Evolutionary conservation across 306 rosid genomes (phyloP).

Genomic region (Vigna unguiculata): DNA sequence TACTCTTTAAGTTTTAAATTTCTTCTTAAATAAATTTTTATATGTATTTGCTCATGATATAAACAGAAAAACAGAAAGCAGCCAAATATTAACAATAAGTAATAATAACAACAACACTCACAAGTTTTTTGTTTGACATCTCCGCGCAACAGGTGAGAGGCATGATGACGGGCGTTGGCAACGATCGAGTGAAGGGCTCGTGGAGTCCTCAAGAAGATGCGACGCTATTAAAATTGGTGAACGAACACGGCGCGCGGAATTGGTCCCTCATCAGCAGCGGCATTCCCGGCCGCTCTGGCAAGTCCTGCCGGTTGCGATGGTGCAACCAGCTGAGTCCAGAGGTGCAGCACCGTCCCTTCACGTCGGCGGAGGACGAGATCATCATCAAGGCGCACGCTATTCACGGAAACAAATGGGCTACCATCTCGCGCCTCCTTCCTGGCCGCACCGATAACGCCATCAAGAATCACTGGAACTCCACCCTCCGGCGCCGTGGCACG

Average conservation of each 20-base stretch:
- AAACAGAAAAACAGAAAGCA: slow-evolving; percentile 16
- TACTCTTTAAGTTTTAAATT: slow-evolving; percentile 49
- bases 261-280: slow-evolving; percentile 82
- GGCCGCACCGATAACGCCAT: slow-evolving; percentile 95
- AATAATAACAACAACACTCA: background rate
- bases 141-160: slow-evolving; percentile 27
- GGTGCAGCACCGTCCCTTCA: slow-evolving; percentile 90
- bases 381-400: slow-evolving; percentile 68
- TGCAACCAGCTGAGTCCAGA: slow-evolving; percentile 91
- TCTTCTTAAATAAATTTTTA: slow-evolving; percentile 60
- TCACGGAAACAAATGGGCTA: slow-evolving; percentile 98
- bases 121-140: background rate
- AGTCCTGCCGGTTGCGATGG: slow-evolving; percentile 90
- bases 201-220: slow-evolving; percentile 91
- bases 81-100: background rate
- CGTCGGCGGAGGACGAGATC: slow-evolving; percentile 64
- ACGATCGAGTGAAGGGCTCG: slow-evolving; percentile 70
- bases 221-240: slow-evolving; percentile 62
- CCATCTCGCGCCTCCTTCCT: slow-evolving; percentile 82
- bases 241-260: slow-evolving; percentile 71
- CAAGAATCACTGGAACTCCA: slow-evolving; percentile 96
- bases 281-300: slow-evolving; percentile 85
- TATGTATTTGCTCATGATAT: background rate
- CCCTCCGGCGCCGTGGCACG: slow-evolving; percentile 67
- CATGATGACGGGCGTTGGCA: slow-evolving; percentile 6